These are phyloP conservation scores for Salvia miltiorrhiza DNA, from an alignment of 257 asterid species.

Conservation along the genomic window DNA sequence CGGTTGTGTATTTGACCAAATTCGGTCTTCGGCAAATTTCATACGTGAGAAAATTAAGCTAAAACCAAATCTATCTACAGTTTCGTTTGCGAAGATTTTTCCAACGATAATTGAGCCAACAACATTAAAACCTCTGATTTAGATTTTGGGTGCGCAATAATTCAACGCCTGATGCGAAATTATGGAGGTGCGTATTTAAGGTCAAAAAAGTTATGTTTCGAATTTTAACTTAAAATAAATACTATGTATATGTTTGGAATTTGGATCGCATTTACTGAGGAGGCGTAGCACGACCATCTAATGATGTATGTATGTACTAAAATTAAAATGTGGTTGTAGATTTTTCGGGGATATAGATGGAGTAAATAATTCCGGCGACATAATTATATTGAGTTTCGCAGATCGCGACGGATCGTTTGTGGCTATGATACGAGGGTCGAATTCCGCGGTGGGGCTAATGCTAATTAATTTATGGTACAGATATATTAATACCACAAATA, in stretches of 20 bases:
- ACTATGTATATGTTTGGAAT: too few species aligned
- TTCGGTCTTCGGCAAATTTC: background rate
- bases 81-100: background rate
- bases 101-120: conserved; percentile 6
- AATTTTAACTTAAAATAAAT: too few species aligned
- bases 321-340: background rate
- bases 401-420: background rate
- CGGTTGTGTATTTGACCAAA: conserved; percentile 23
- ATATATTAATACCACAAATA: too few species aligned
- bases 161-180: conserved; percentile 15
- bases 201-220: background rate
- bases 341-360: background rate
- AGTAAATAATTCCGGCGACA: conserved; percentile 5
- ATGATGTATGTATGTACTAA: background rate
- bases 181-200: conserved; percentile 19
- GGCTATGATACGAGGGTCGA: background rate
- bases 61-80: background rate
- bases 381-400: background rate
- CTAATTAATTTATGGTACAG: background rate
- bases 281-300: background rate
- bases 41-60: background rate
- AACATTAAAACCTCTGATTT: background rate
- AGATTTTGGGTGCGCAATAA: conserved; percentile 7
- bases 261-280: background rate
- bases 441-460: background rate